Conservation (phyloP, 169 alveolate genomes). For the Sarcocystis neurona region DNA sequence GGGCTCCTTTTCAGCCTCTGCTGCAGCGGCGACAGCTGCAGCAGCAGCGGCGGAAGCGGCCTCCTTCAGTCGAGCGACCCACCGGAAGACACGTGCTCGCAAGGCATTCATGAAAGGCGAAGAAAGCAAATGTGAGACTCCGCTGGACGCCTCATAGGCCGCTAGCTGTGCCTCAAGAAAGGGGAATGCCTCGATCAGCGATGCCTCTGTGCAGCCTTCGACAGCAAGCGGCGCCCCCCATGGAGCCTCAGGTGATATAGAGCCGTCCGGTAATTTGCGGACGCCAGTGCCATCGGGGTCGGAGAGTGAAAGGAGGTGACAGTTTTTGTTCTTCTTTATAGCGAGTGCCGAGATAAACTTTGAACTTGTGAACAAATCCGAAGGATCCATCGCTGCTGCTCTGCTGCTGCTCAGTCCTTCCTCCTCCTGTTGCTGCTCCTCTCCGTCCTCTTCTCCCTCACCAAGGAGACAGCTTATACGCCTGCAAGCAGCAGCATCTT, state of each 20-base stretch:
- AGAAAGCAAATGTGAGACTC: background rate
- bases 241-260: slow-evolving; percentile 33
- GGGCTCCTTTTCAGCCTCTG: no score
- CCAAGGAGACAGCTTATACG: background rate
- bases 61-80: slow-evolving; percentile 2
- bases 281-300: slow-evolving; percentile 60
- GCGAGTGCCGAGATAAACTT: slow-evolving; percentile 54
- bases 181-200: slow-evolving; percentile 14
- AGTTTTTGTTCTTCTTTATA: slow-evolving; percentile 36
- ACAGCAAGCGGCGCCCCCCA: slow-evolving; percentile 61
- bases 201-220: slow-evolving; percentile 62
- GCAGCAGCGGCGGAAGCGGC: no score
- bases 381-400: slow-evolving; percentile 13
- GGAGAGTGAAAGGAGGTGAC: slow-evolving; percentile 49
- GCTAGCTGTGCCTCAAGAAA: slow-evolving; percentile 52
- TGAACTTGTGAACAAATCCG: slow-evolving; percentile 27
- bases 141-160: slow-evolving; percentile 47
- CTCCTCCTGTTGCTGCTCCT: background rate
- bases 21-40: no score
- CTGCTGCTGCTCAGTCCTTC: slow-evolving; percentile 27
- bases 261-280: slow-evolving; percentile 44
- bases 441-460: background rate
- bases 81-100: slow-evolving; percentile 35
- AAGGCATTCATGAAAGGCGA: slow-evolving; percentile 31
- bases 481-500: background rate